These are phyloP conservation scores for Botryotinia globosa DNA, from an alignment of 2,329 filamentous ascomycete species.

Conservation along the genomic window DNA sequence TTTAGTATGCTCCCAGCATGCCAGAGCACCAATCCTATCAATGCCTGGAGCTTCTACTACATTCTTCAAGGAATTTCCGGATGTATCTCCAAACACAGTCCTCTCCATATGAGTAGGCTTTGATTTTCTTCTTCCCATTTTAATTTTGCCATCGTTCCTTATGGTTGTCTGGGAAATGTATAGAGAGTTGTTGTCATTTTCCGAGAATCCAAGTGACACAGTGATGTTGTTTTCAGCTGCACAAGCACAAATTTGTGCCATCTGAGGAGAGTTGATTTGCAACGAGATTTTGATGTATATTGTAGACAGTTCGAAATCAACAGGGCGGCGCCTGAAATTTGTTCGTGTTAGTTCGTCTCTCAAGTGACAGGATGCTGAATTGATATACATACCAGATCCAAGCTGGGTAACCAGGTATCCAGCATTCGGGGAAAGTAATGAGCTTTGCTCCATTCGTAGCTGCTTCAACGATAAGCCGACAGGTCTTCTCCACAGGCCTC, in stretches of 20 bases:
- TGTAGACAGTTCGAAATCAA: background rate
- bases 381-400: slow-evolving; percentile 8
- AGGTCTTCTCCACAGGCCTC: slow-evolving; percentile 54
- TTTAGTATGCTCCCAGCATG: slow-evolving; percentile 52
- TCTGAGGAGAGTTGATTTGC: slow-evolving; percentile 42
- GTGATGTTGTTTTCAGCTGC: slow-evolving; percentile 46
- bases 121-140: slow-evolving; percentile 47
- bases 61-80: slow-evolving; percentile 52
- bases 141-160: slow-evolving; percentile 42
- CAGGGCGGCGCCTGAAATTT: background rate
- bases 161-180: slow-evolving; percentile 52
- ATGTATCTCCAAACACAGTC: slow-evolving; percentile 52
- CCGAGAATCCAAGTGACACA: slow-evolving; percentile 48
- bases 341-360: background rate
- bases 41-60: slow-evolving; percentile 48
- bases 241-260: slow-evolving; percentile 44
- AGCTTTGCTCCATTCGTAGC: slow-evolving; percentile 52
- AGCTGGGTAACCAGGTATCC: slow-evolving; percentile 31
- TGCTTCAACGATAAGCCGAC: slow-evolving; percentile 54
- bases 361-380: background rate
- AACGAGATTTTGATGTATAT: slow-evolving; percentile 36
- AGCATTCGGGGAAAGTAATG: slow-evolving; percentile 53
- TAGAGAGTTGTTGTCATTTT: slow-evolving; percentile 44
- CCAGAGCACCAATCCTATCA: slow-evolving; percentile 51
- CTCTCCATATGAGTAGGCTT: slow-evolving; percentile 45